A percentile compares a stretch with the other conserved stretches of the same genome.
Evolutionary conservation across 1,139 yeast species (phyloP).

Genomic region (Blastobotrys serpentis): DNA sequence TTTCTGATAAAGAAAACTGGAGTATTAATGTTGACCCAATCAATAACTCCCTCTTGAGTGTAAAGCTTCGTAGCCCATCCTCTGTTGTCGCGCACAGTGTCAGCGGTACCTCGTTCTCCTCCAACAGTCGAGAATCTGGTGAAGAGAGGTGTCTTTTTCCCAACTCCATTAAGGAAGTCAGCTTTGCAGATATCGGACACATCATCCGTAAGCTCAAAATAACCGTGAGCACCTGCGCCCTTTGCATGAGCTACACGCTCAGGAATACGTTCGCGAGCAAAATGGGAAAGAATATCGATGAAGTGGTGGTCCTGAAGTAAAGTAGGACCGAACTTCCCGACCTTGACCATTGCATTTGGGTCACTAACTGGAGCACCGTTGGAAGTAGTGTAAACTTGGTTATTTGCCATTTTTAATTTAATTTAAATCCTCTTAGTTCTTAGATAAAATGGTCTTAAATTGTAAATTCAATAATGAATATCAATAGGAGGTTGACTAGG

Average conservation of each 20-base stretch:
- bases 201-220: slow-evolving; percentile 76
- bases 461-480: neutral
- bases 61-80: slow-evolving; percentile 78
- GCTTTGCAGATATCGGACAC: slow-evolving; percentile 70
- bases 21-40: slow-evolving; percentile 83
- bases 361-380: slow-evolving; percentile 66
- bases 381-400: slow-evolving; percentile 53
- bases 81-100: slow-evolving; percentile 83
- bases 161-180: slow-evolving; percentile 64
- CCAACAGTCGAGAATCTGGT: slow-evolving; percentile 85
- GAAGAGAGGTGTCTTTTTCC: slow-evolving; percentile 68
- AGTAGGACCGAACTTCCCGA: slow-evolving; percentile 73
- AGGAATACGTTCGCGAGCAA: slow-evolving; percentile 81
- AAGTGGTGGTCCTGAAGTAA: slow-evolving; percentile 73
- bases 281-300: slow-evolving; percentile 73
- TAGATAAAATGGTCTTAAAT: no score
- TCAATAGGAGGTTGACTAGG: no score
- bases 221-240: slow-evolving; percentile 82
- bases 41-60: slow-evolving; percentile 83
- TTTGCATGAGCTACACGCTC: slow-evolving; percentile 88
- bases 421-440: no score
- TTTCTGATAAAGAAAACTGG: slow-evolving; percentile 83
- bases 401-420: neutral
- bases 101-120: slow-evolving; percentile 79
- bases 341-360: slow-evolving; percentile 71